Evolutionary conservation across 805 yeast genomes (phyloP).

Genomic region (Suhomyces tanzawaensis): DNA sequence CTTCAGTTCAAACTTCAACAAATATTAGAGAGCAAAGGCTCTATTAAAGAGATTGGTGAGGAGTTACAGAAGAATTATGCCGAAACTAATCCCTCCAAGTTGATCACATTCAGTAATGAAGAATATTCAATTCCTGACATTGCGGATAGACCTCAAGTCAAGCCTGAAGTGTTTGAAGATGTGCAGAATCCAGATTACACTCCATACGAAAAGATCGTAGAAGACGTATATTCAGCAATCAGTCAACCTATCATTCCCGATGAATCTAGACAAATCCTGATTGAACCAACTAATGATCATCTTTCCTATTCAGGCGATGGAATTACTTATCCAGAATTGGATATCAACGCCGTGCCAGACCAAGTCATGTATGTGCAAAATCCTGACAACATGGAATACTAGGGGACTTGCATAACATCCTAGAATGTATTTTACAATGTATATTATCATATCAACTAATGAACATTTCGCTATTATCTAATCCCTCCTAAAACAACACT

Average conservation of each 20-base stretch:
- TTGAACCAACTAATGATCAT: neutral
- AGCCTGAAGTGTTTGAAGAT: slow-evolving; percentile 24
- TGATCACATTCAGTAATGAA: slow-evolving; percentile 15
- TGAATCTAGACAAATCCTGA: neutral
- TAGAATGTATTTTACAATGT: neutral
- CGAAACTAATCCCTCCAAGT: slow-evolving; percentile 11
- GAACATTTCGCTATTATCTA: neutral
- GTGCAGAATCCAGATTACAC: slow-evolving; percentile 18
- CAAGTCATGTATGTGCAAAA: neutral
- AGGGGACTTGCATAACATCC: neutral
- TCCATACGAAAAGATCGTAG: slow-evolving; percentile 9
- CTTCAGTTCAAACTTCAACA: slow-evolving; percentile 13
- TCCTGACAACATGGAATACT: neutral
- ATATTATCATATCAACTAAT: neutral
- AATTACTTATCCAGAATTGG: neutral
- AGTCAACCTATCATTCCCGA: neutral
- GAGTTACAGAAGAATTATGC: slow-evolving; percentile 1
- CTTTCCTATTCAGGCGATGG: neutral
- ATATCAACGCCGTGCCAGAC: neutral
- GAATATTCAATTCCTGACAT: slow-evolving; percentile 10
- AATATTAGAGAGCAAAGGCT: neutral
- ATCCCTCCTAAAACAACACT: slow-evolving; percentile 52
- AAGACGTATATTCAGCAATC: neutral
- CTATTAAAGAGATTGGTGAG: neutral
- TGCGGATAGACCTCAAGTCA: slow-evolving; percentile 10